Evolutionary conservation across 2,329 filamentous ascomycete genomes (phyloP).

Genomic region (Nothopassalora personata): DNA sequence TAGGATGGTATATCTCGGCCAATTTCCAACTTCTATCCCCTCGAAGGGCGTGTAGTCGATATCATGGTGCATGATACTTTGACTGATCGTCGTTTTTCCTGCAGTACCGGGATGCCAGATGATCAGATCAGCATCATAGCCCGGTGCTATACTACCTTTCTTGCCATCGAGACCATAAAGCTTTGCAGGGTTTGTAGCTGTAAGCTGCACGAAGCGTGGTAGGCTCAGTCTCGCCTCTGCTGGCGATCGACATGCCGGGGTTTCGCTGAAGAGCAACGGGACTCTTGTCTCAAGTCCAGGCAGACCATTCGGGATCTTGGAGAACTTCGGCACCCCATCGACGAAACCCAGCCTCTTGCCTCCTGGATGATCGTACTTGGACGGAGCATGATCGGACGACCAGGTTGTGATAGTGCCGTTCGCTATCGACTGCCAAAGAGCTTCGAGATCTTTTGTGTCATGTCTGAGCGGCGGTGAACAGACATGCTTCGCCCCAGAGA

Average conservation of each 20-base stretch:
- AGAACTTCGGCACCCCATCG: slow-evolving; percentile 35
- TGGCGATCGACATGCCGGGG: slow-evolving; percentile 25
- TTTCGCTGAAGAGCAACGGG: slow-evolving; percentile 36
- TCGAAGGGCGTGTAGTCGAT: slow-evolving; percentile 61
- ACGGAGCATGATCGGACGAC: slow-evolving; percentile 36
- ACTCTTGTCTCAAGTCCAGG: slow-evolving; percentile 42
- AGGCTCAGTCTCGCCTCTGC: slow-evolving; percentile 27
- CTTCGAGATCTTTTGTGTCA: slow-evolving; percentile 30
- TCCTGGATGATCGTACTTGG: slow-evolving; percentile 34
- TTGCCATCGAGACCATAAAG: slow-evolving; percentile 38
- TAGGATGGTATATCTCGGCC: slow-evolving; percentile 58
- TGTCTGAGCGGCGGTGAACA: slow-evolving; percentile 34
- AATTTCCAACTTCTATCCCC: slow-evolving; percentile 52
- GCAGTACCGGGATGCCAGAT: slow-evolving; percentile 37
- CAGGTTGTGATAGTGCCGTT: slow-evolving; percentile 35
- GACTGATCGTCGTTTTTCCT: slow-evolving; percentile 30
- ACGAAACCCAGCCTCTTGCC: slow-evolving; percentile 37
- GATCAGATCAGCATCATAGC: slow-evolving; percentile 41
- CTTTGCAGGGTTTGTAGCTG: slow-evolving; percentile 40
- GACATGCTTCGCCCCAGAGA: slow-evolving; percentile 34
- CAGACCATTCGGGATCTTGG: slow-evolving; percentile 41
- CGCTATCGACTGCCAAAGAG: slow-evolving; percentile 32
- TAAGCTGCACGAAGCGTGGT: slow-evolving; percentile 43
- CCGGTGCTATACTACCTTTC: slow-evolving; percentile 40
- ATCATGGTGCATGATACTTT: slow-evolving; percentile 53